Base-by-base conservation (phyloP, 441 rosid species). In the Populus hybrid region DNA sequence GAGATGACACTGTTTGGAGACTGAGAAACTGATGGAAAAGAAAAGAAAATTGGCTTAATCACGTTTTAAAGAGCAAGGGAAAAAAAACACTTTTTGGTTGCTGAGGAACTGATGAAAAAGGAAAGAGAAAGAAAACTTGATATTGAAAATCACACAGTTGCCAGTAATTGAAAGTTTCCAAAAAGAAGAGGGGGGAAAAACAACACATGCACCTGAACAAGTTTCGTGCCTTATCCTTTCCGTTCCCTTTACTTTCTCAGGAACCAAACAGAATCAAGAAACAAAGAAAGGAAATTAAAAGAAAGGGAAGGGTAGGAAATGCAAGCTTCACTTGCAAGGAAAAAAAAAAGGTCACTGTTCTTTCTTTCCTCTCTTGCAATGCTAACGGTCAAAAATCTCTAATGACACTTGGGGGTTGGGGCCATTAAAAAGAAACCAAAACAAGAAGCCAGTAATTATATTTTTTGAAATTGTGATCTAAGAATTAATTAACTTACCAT, bases 201-300 rank as follows among this genome's bases (percentile, higher is more conserved):
- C 35, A n/a, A 21, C 10, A 0, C 14, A 61, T 34, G 6, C 10
- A 24, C 3, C 59, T 64, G 59, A 16, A 50, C n/a, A 40, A 40
- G 8, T 38, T 11, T 61, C 26, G 21, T 30, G 69, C 20, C 4
- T 76, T 66, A 64, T 8, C 34, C 73, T 71, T 26, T 64, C 70
- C 63, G 24, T 67, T 69, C 67, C 76, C 78, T 81, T 64, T 76
- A 82, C 70, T 81, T 85, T 80, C 84, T 81, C 67, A 76, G 82
- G 70, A 81, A 81, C 81, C 81, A 86, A 87, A 79, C 85, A 85
- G 75, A 73, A 69, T n/a, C 26, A 68, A 23, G 9, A 32, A 2
- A 50, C 67, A 21, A 80, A 74, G 46, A 59, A 42, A 30, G 32
- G 32, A 30, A 30, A 30, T 30, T 30, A 30, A 30, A 30, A 30